Conservation (phyloP, 2,329 filamentous ascomycete species). For the Zelopaecilomyces penicillatus region DNA sequence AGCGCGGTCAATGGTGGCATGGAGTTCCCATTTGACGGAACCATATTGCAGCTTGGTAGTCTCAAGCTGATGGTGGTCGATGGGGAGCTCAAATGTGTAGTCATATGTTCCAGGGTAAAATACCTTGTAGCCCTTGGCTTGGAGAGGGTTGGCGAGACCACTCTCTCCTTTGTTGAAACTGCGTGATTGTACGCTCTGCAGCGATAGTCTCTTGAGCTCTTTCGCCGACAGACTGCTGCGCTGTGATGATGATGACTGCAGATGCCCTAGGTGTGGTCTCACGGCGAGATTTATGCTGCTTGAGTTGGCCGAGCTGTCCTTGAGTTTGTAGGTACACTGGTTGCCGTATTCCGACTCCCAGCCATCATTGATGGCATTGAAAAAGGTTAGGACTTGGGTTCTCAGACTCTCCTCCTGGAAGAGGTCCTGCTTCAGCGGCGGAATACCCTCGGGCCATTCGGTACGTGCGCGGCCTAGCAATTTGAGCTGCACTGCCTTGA, state of each 20-base stretch:
- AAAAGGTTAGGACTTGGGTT: conserved; percentile 85
- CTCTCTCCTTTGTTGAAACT: conserved; percentile 78
- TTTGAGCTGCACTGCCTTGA: conserved; percentile 83
- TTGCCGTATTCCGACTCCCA: conserved; percentile 57
- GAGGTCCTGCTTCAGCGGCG: conserved; percentile 74
- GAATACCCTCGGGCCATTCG: conserved; percentile 95
- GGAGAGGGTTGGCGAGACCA: conserved; percentile 49
- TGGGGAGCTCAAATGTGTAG: conserved; percentile 74
- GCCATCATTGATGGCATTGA: conserved; percentile 63
- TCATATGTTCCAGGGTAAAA: conserved; percentile 67
- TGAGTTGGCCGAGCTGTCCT: conserved; percentile 26
- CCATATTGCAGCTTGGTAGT: conserved; percentile 82
- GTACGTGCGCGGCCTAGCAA: conserved; percentile 80
- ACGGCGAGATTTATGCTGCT: conserved; percentile 24
- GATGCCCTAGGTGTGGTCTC: conserved; percentile 12
- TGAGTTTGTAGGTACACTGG: conserved; percentile 48
- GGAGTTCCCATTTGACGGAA: conserved; percentile 79
- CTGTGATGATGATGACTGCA: conserved; percentile 13
- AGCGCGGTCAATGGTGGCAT: conserved; percentile 75
- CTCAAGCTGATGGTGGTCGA: conserved; percentile 82
- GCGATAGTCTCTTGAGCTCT: conserved; percentile 59
- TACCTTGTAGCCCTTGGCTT: conserved; percentile 70
- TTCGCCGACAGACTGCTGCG: conserved; percentile 29
- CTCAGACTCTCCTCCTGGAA: conserved; percentile 79
- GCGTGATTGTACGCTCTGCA: conserved; percentile 72